Base-by-base conservation (phyloP, 108 stramenopile species). In the Nannochloropsis oceanica region DNA sequence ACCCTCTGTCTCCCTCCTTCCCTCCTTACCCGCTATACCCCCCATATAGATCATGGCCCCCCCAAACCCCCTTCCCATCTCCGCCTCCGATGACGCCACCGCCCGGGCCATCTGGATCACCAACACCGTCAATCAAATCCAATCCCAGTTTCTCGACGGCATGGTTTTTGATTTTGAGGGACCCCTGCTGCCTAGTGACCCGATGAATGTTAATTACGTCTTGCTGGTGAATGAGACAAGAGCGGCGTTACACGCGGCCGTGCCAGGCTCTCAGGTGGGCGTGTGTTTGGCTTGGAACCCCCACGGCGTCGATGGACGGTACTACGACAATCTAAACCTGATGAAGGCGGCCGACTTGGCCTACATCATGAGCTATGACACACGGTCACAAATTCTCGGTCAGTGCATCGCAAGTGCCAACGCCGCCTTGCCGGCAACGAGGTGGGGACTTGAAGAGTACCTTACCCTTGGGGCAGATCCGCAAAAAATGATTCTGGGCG, bases 311-410 rank as follows among this genome's bases (percentile, higher is more conserved):
- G 92, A 93, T 81, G 90, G 89, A 14, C 79, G 92, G 14, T 50
- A 43, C 27, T 93, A 93, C 83, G 89, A 89, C 79, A 89, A 86
- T 83, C 13, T 13, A 24, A 80, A 81, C 20, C 27, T 93, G n/a
- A 91, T 91, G n/a, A 79, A 90, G 12, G 91, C 88, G 9, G 85
- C 84, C 12, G 92, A 93, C 81, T 44, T 88, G 3, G 81, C 91
- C 27, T 93, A 90, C 81, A 88, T 93, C 25, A 93, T 93, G 92
- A 90, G 89, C 82, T 93, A 93, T 42, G 92, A 93, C 79, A 92
- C 91, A 43, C 90, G 85, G 2, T 84, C 87, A n/a, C 91, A 90
- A 82, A 89, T 92, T 25, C 85, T 90, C 27, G 91, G 85, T 26
- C 82, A 81, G 24, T 91, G 92, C 84, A 88, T 92, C 27, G 92